phyloP scores from a whole-genome alignment of 2,329 filamentous ascomycete genomes.

The Pseudocercospora fuligena region DNA sequence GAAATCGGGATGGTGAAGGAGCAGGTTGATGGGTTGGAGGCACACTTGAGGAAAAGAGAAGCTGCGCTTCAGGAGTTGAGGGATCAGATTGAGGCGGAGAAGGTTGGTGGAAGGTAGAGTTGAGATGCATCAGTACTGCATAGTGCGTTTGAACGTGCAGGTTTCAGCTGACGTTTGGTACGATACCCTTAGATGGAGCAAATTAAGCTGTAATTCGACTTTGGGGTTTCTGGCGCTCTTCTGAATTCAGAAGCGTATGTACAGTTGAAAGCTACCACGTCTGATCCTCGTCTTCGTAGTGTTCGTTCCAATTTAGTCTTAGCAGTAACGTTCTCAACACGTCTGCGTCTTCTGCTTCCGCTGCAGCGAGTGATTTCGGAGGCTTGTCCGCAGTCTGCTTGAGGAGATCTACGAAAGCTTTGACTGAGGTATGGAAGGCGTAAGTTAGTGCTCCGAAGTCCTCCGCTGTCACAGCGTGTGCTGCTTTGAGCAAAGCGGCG shows the following conservation, averaged over 20 bases:
- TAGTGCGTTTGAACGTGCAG: too few species aligned
- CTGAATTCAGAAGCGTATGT: too few species aligned
- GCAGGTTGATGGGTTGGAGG: slow-evolving; percentile 88
- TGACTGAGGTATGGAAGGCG: slow-evolving; percentile 19
- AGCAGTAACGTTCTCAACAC: slow-evolving; percentile 26
- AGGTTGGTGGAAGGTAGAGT: slow-evolving; percentile 29
- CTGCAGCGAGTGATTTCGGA: slow-evolving; percentile 14
- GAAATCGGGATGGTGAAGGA: slow-evolving; percentile 91
- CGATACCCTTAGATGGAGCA: too few species aligned
- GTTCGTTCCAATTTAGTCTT: slow-evolving; percentile 30
- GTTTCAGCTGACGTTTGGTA: too few species aligned
- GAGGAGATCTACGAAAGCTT: slow-evolving; percentile 19
- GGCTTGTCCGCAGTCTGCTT: slow-evolving; percentile 26
- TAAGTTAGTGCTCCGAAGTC: background rate
- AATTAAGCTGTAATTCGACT: too few species aligned
- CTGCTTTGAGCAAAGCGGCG: slow-evolving; percentile 30
- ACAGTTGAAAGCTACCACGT: background rate
- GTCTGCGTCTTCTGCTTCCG: slow-evolving; percentile 26
- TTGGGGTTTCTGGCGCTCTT: too few species aligned
- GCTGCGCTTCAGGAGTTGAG: slow-evolving; percentile 76
- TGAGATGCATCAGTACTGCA: too few species aligned
- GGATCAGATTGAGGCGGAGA: slow-evolving; percentile 83
- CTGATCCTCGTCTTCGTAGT: slow-evolving; percentile 12
- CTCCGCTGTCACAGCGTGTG: slow-evolving; percentile 15
- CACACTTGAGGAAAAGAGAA: slow-evolving; percentile 77